Evolutionary conservation across 495 filamentous ascomycete species (phyloP).

Genomic region (Xylaria grammica): DNA sequence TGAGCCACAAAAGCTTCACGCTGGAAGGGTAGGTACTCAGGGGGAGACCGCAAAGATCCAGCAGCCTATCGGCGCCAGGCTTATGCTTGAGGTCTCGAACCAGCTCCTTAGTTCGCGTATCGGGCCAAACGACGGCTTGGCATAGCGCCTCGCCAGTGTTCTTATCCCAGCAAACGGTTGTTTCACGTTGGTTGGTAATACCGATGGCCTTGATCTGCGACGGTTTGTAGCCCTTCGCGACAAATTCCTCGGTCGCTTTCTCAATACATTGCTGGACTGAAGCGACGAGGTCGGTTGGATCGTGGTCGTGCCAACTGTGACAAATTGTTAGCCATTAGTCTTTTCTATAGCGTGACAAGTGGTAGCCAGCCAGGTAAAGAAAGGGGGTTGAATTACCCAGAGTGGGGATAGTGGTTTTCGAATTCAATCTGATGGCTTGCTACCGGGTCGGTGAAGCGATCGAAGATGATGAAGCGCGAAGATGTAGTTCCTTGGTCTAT

Average conservation of each 20-base stretch:
- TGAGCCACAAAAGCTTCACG: conserved; percentile 86
- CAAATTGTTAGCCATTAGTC: conserved; percentile 10
- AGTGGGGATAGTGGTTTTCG: conserved; percentile 82
- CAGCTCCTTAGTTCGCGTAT: conserved; percentile 79
- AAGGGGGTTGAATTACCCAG: conserved; percentile 66
- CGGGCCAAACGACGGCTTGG: conserved; percentile 93
- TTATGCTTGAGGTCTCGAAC: conserved; percentile 80
- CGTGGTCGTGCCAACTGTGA: conserved; percentile 91
- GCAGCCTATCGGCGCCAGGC: conserved; percentile 69
- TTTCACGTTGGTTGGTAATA: conserved; percentile 95
- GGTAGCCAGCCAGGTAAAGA: neutral
- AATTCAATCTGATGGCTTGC: conserved; percentile 93
- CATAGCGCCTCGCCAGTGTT: conserved; percentile 83
- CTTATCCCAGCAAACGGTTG: conserved; percentile 88
- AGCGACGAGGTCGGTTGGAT: conserved; percentile 76
- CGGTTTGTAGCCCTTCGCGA: conserved; percentile 69
- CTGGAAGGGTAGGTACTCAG: conserved; percentile 94
- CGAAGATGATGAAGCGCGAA: conserved; percentile 91
- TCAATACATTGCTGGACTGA: conserved; percentile 88
- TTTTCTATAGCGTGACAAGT: conserved; percentile 20
- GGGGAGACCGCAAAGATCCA: conserved; percentile 81
- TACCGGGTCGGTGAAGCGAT: conserved; percentile 76
- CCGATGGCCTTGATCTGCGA: conserved; percentile 83
- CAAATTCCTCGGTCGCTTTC: conserved; percentile 74
- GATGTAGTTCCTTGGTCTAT: conserved; percentile 96